Conservation (phyloP, 768 basidiomycete species). For the Pleurotus salmoneostramineus region DNA sequence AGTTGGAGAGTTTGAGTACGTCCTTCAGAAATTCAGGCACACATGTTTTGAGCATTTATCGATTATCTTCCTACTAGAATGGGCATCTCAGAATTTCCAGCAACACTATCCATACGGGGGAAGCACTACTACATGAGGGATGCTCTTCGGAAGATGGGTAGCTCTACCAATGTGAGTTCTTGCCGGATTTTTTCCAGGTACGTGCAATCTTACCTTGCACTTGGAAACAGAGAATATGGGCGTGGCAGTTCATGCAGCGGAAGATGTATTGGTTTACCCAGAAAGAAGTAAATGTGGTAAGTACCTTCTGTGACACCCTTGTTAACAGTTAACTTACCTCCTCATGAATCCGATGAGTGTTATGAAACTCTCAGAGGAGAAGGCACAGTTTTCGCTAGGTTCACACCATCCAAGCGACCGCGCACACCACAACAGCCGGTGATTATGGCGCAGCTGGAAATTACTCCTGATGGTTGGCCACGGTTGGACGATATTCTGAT, state of each 20-base stretch:
- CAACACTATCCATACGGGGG: slow-evolving; percentile 8
- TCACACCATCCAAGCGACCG: slow-evolving; percentile 6
- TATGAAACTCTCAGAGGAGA: slow-evolving; percentile 4
- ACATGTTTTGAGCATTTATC: not conserved
- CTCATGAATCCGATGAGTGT: slow-evolving; percentile 4
- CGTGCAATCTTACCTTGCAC: no score
- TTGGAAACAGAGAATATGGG: not conserved
- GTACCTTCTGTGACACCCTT: not conserved
- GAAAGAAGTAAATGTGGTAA: not conserved
- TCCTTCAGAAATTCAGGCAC: not conserved
- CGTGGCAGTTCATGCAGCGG: not conserved
- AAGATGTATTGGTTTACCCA: not conserved
- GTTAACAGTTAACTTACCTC: not conserved
- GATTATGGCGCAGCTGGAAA: slow-evolving; percentile 15
- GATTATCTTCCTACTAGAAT: slow-evolving; percentile 4
- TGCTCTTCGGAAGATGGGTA: not conserved
- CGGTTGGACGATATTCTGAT: slow-evolving; percentile 29
- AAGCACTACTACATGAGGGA: slow-evolving; percentile 1
- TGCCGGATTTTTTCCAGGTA: no score
- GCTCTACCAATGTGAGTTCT: not conserved
- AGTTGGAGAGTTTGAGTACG: slow-evolving; percentile 33
- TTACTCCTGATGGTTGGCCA: slow-evolving; percentile 21
- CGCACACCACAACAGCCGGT: slow-evolving; percentile 7
- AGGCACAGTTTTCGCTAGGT: slow-evolving; percentile 9
- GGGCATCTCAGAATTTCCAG: slow-evolving; percentile 12